These are phyloP conservation scores for Talaromyces piceae DNA, from an alignment of 2,329 filamentous ascomycete genomes.

Conservation along the genomic window DNA sequence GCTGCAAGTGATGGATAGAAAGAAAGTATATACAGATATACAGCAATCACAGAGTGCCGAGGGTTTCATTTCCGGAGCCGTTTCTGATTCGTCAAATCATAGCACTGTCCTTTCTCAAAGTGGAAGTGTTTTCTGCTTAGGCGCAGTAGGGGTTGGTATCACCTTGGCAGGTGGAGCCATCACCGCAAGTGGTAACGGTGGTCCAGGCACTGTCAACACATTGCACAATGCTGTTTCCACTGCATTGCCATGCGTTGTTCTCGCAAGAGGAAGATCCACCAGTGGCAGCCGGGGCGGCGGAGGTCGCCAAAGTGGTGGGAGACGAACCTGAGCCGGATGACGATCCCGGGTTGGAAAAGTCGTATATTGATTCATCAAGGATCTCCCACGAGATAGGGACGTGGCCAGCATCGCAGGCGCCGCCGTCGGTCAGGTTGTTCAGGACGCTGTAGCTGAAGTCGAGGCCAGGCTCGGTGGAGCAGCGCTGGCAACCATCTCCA, in stretches of 20 bases:
- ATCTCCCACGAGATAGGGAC: slow-evolving; percentile 13
- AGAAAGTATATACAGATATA: not conserved
- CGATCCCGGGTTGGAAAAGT: slow-evolving; percentile 6
- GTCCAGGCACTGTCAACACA: slow-evolving; percentile 6
- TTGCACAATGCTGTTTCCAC: slow-evolving; percentile 6
- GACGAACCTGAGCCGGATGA: not conserved
- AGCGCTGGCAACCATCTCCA: slow-evolving; percentile 14
- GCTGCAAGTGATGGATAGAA: not conserved
- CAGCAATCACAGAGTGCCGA: not conserved
- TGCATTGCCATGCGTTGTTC: slow-evolving; percentile 5
- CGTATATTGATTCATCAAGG: slow-evolving; percentile 13
- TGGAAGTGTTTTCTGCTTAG: not conserved
- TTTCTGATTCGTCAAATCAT: not conserved
- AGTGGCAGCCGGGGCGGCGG: not conserved
- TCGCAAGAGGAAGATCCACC: slow-evolving; percentile 2
- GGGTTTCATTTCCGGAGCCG: not conserved
- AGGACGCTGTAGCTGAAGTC: slow-evolving; percentile 9
- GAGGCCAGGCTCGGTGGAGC: slow-evolving; percentile 8
- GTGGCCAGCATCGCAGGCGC: slow-evolving; percentile 11
- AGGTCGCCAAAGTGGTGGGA: slow-evolving; percentile 5
- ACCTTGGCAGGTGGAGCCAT: slow-evolving; percentile 5
- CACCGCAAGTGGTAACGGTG: slow-evolving; percentile 3
- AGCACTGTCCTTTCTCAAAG: too few relatives aligned
- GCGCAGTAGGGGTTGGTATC: slow-evolving; percentile 6
- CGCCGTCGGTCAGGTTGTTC: slow-evolving; percentile 5